Base-by-base conservation (phyloP, 2,329 filamentous ascomycete genomes). In the Trichophyton rubrum region DNA sequence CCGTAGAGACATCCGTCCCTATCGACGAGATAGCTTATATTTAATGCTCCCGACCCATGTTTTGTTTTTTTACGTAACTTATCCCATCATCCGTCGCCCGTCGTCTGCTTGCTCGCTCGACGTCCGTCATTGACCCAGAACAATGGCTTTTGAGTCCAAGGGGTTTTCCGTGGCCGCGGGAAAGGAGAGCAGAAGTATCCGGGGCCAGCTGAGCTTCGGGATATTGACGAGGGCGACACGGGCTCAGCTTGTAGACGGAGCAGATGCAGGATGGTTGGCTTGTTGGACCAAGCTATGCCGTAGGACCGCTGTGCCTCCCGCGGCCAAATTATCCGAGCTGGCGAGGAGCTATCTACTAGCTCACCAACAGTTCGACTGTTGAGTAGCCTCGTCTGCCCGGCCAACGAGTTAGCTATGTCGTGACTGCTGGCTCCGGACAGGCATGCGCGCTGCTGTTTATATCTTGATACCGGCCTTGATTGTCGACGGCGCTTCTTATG, bases 31-130 rank as follows among this genome's bases (percentile, higher is more conserved):
- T 30, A 13, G 27, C 13, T 30, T 30, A 53, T 51, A 9, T 27
- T 20, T 38, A 55, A 55, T 55, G 27, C 20, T 24, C 20, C 45
- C 45, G 17, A 27, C 2, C 49, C 27, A 55, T 55, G 49, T 27
- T 55, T 33, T 35, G 24, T 55, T 33, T 33, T 55, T 33, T 55
- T 55, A 55, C 49, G 49, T 55, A 55, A 55, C 49, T 55, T 35
- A 35, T 55, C 49, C 49, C 27, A 55, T 35, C 30, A n/a, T 17
- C 45, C 45, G 43, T 22, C 43, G 20, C 45, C 20, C 43, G 7
- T 49, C 45, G 8, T 7, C 5, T 22, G 45, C 11, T 13, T 6
- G 17, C 43, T 49, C 45, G 20, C 22, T 22, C 45, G 20, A 11
- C 20, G 9, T 47, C 43, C 17, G 22, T 22, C 20, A 47, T 22